Percentiles rank a stretch among this genome's conserved stretches.
These are phyloP conservation scores for Tylopilus felleus DNA, from an alignment of 768 basidiomycete genomes.

Conservation along the genomic window DNA sequence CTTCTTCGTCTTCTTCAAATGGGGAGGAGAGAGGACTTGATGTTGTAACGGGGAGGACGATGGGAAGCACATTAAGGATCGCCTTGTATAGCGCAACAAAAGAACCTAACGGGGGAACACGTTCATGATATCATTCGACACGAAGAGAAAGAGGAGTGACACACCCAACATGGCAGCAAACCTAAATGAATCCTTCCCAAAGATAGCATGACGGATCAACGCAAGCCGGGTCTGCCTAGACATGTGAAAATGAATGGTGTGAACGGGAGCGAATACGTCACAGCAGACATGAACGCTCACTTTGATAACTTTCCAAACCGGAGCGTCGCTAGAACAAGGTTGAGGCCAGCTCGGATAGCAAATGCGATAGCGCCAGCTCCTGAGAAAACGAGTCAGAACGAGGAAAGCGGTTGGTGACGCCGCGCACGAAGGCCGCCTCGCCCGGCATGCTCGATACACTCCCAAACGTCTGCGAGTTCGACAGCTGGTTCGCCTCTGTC, in stretches of 20 bases:
- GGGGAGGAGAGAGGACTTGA: constrained; percentile 23
- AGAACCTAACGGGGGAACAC: constrained; percentile 49
- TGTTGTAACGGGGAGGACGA: constrained; percentile 51
- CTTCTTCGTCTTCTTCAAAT: constrained; percentile 32
- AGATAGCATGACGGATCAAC: constrained; percentile 75
- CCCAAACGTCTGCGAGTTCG: constrained; percentile 58
- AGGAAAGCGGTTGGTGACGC: background rate
- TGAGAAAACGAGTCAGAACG: constrained; percentile 27
- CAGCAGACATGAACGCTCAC: constrained; percentile 37
- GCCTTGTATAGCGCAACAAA: constrained; percentile 79
- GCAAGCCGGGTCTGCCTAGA: constrained; percentile 59
- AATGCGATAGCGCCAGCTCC: constrained; percentile 83
- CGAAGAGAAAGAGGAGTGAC: background rate
- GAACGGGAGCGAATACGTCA: background rate
- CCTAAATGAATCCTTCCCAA: constrained; percentile 77
- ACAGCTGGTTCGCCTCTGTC: constrained; percentile 74
- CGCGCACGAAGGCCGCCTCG: constrained; percentile 69
- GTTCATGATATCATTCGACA: background rate
- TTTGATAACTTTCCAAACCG: constrained; percentile 63
- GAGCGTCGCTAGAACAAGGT: constrained; percentile 74
- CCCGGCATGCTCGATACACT: constrained; percentile 68
- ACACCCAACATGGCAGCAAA: constrained; percentile 87
- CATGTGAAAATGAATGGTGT: background rate
- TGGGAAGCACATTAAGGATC: constrained; percentile 72
- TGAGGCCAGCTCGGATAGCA: constrained; percentile 77